Base-by-base conservation (phyloP, 176 grass and related monocot genomes). In the Cymbopogon citratus region DNA sequence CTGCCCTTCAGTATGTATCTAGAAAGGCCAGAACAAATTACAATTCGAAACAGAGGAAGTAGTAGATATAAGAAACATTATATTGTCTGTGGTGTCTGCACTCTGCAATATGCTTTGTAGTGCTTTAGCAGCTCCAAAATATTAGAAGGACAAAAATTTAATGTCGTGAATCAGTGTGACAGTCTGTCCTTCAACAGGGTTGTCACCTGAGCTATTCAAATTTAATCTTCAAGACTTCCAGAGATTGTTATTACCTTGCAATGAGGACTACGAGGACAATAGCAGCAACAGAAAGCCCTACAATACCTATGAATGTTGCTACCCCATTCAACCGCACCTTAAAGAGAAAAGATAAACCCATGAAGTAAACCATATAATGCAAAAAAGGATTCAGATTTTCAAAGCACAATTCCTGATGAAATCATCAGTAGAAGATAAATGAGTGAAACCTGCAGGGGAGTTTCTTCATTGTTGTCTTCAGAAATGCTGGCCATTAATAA, bases 401-500 rank as follows among this genome's bases (percentile, higher is more conserved):
- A 62, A 26, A 74, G 27, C 19, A 77, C 24, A 82, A 78, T 74
- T 86, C 23, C 41, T 11, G 29, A 12, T 73, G 23, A 83, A 71
- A 79, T 41, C 66, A 83, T 67, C 48, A 79, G 43, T 19, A 68
- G 46, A 83, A 66, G 63, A 28, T 76, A 77, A 68, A 81, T 48
- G 73, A 15, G 71, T 33, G 45, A 72, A 74, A 99, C 96, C 89
- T 99, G 96, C 61, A 99, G 85, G 5, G 96, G 96, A 74, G 96
- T 99, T 88, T 99, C 96, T 95, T 99, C 96, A 51, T 85, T 90
- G 60, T 85, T 95, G 75, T 99, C 96, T 82, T 99, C 96, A 75
- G 96, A 99, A 79, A 99, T 95, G 74, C 90, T 95, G 64, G 96
- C 91, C 93, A 99, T 95, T 77, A 99, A 84, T 82, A 99, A 86